Percentiles rank a stretch among this genome's conserved stretches.
Conservation (phyloP, 2,329 filamentous ascomycete genomes). For the Coniochaeta sp. region DNA sequence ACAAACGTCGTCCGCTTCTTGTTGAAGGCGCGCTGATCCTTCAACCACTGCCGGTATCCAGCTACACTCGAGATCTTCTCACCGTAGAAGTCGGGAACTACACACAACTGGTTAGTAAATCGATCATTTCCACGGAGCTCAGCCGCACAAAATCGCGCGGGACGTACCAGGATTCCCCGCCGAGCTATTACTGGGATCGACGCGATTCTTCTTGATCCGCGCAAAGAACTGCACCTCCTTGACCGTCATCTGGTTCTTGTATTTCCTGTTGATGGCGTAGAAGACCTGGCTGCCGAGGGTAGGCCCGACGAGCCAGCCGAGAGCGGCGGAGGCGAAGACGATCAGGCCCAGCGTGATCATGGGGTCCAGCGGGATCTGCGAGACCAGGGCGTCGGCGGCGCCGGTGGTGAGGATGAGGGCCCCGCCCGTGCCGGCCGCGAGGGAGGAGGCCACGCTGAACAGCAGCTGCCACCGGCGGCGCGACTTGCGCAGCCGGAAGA, state of each 20-base stretch:
- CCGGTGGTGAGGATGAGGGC: conserved; percentile 61
- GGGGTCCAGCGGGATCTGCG: conserved; percentile 76
- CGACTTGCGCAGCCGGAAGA: conserved; percentile 82
- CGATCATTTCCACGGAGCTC: not conserved
- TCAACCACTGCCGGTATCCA: conserved; percentile 91
- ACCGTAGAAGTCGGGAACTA: conserved; percentile 92
- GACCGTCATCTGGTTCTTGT: conserved; percentile 63
- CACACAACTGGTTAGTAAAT: conserved; percentile 4
- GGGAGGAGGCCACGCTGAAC: conserved; percentile 62
- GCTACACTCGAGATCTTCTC: conserved; percentile 94
- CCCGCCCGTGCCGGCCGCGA: conserved; percentile 54
- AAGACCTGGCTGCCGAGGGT: conserved; percentile 75
- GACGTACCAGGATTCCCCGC: conserved; percentile 70
- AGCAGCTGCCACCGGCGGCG: conserved; percentile 77
- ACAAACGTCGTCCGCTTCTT: conserved; percentile 70
- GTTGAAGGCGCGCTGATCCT: conserved; percentile 95
- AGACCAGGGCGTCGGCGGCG: conserved; percentile 63
- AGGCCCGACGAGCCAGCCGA: conserved; percentile 84
- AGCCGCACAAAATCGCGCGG: not conserved
- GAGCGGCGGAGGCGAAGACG: conserved; percentile 66
- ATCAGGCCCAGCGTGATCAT: conserved; percentile 78
- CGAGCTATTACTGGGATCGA: conserved; percentile 83
- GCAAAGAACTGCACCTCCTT: conserved; percentile 95
- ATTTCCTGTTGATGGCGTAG: conserved; percentile 64
- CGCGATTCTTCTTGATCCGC: conserved; percentile 83